A percentile compares a stretch with the other conserved stretches of the same genome.
Evolutionary conservation across 2,329 filamentous ascomycete species (phyloP).

Genomic region (Aspergillus aculeatinus): DNA sequence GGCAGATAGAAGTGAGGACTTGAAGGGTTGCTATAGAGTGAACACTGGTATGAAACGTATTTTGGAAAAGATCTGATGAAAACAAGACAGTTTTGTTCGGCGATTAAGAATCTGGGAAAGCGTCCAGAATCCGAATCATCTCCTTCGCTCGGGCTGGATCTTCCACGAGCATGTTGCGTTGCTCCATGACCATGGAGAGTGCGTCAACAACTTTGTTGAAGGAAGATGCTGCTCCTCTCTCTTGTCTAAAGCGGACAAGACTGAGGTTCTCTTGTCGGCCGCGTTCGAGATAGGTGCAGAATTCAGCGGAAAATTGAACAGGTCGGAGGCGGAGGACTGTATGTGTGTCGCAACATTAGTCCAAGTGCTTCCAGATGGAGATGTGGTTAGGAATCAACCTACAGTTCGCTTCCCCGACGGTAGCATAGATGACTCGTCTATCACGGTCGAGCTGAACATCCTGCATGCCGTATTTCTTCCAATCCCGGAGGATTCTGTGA

Average conservation of each 20-base stretch:
- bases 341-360: neutral
- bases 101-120: constrained; percentile 16
- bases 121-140: constrained; percentile 54
- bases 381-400: constrained; percentile 40
- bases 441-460: constrained; percentile 77
- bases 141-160: constrained; percentile 67
- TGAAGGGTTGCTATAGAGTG: no score
- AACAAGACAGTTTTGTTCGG: neutral
- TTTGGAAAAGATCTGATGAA: no score
- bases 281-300: constrained; percentile 87
- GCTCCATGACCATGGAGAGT: constrained; percentile 66
- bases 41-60: no score
- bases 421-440: constrained; percentile 75
- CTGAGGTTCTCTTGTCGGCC: constrained; percentile 73
- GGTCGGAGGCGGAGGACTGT: constrained; percentile 77
- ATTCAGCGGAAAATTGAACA: constrained; percentile 81
- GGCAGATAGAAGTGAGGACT: neutral
- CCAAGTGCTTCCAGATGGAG: neutral
- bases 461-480: constrained; percentile 77
- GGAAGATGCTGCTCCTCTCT: constrained; percentile 85
- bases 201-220: constrained; percentile 82
- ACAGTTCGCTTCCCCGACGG: constrained; percentile 77
- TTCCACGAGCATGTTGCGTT: constrained; percentile 65
- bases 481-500: constrained; percentile 71
- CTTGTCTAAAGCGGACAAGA: constrained; percentile 83